These are phyloP conservation scores for Botrytis fabae DNA, from an alignment of 2,329 filamentous ascomycete species.

Conservation along the genomic window DNA sequence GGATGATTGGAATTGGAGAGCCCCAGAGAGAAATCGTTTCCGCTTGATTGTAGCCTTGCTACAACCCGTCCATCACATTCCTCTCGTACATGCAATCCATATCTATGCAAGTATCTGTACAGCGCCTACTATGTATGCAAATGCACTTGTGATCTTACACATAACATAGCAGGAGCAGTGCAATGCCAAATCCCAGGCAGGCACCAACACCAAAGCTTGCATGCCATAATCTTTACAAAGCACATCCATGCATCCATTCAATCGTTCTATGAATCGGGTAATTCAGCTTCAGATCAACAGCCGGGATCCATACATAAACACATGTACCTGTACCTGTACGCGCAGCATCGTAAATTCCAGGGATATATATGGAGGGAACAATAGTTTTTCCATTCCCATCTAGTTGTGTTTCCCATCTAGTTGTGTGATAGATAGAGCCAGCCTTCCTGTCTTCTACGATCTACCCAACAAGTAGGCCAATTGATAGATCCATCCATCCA, in stretches of 20 bases:
- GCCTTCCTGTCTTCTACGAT: not conserved
- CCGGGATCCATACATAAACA: not conserved
- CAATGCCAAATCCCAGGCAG: not conserved
- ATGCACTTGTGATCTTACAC: not conserved
- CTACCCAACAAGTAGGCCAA: not conserved
- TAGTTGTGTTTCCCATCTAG: not conserved
- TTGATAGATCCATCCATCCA: not conserved
- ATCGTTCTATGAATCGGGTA: not conserved
- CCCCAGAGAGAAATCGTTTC: not conserved
- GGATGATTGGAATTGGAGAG: not conserved
- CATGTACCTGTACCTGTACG: not conserved
- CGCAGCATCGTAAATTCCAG: not conserved
- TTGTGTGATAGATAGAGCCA: not conserved
- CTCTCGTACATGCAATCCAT: not conserved
- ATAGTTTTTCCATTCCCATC: conserved; percentile 1
- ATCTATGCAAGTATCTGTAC: not conserved
- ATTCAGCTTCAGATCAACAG: not conserved
- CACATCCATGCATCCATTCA: not conserved
- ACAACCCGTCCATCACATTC: not conserved
- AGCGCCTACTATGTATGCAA: not conserved
- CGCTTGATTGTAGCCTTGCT: not conserved
- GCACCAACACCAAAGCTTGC: not conserved
- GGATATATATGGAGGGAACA: not conserved
- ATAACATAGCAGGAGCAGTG: not conserved
- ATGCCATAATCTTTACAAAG: not conserved